Evolutionary conservation across 1,284 basidiomycete species (phyloP), one percentile per base, ranked within the genome.

Genomic region (Peniophora sp.): DNA sequence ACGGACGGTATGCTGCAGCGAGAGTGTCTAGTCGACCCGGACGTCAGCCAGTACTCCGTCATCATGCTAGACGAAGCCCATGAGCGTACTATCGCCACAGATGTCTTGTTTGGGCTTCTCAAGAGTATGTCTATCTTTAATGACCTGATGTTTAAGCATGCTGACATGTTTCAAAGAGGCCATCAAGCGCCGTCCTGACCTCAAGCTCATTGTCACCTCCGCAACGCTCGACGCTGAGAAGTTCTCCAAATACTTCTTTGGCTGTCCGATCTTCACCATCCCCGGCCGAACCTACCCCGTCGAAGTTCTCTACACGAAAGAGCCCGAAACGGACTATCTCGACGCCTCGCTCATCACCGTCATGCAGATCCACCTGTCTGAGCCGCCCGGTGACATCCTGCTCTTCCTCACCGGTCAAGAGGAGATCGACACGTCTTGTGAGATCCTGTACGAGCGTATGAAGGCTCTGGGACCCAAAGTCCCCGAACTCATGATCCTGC

Each of bases 51-150:
- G 46, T 99, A 99, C 67, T 93, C 92, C 8, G 92, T 98, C 49
- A 78, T 99, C 67, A 98, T 99, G 89, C 75, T 99, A 61, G 96
- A 99, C 67, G 96, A 99, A 71, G 96, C 97, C 12, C 96, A 99
- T 70, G 97, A 99, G 68, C 83, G 96, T 48, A 98, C 96, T 0
- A 97, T 99, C 58, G 85, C 94, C 2, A 99, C 96, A 10, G 97
- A 99, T 70, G 95, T 99, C 16, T 71, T 99, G 47, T 98, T 99
- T 62, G 96, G 97, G 58, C 75, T 99, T 19, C 66, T 99, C 58
- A 99, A 98, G 71, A 97, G 92, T 94, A 68, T 55, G 89, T 22
- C 77, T 20, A 48, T 25, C 12, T 24, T 32, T 12, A 5, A 32
- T 32, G 27, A 32, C 27, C 43, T 55, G 25, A 22, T 50, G 48